Conservation (phyloP, 2,329 filamentous ascomycete genomes). For the Gaeumannomyces sp. region DNA sequence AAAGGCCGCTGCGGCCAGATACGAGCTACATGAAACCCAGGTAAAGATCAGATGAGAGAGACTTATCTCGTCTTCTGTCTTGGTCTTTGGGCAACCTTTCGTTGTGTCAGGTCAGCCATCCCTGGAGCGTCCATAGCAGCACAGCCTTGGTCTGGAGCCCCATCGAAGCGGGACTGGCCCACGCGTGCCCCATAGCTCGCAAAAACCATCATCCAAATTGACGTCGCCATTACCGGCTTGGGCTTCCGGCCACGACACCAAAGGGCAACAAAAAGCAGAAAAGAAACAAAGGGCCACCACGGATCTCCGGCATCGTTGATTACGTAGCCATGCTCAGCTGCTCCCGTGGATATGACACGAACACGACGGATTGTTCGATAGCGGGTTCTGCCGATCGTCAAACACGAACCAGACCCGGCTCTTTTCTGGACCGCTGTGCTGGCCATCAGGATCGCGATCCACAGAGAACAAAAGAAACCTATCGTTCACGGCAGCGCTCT, state of each 20-base stretch:
- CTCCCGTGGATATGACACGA: no score
- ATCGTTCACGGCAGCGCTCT: not conserved
- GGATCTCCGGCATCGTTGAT: not conserved
- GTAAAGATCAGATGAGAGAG: not conserved
- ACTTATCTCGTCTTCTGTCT: not conserved
- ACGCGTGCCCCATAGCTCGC: no score
- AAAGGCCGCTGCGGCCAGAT: not conserved
- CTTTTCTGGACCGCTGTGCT: not conserved
- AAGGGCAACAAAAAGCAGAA: not conserved
- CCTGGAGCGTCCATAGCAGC: no score
- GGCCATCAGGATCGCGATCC: not conserved
- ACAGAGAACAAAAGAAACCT: not conserved
- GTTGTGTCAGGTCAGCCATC: no score
- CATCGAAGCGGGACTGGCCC: not conserved
- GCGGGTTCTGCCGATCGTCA: not conserved
- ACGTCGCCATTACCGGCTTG: not conserved
- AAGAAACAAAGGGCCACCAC: not conserved
- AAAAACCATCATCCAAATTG: not conserved
- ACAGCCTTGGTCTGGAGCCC: no score
- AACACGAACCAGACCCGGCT: not conserved
- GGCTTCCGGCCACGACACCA: not conserved
- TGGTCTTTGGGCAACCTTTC: not conserved
- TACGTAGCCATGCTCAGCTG: not conserved
- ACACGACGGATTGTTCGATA: no score
- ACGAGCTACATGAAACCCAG: not conserved